These are phyloP conservation scores for Zygotorulaspora chibaensis DNA, from an alignment of 805 yeast species.

Conservation along the genomic window DNA sequence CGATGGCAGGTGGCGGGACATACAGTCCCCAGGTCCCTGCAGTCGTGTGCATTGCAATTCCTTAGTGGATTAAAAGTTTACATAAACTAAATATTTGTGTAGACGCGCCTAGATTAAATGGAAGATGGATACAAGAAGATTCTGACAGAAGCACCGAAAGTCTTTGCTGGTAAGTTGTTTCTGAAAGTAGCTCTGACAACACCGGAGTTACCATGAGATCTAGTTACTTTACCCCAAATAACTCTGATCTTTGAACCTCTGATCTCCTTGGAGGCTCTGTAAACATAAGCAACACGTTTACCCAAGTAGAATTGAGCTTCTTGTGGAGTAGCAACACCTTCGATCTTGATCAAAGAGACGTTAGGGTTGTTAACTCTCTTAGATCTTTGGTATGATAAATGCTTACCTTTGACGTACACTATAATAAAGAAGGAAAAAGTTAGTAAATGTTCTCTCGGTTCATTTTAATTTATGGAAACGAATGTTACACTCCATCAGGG, in stretches of 20 bases:
- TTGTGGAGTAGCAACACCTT: constrained; percentile 86
- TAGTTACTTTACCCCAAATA: constrained; percentile 98
- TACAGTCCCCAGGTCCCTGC: too few species aligned
- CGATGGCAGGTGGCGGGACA: too few species aligned
- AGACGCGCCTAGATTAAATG: constrained; percentile 82
- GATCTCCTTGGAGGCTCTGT: constrained; percentile 97
- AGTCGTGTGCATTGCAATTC: too few species aligned
- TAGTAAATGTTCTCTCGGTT: constrained; percentile 12
- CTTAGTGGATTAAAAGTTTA: too few species aligned
- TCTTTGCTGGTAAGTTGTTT: constrained; percentile 98
- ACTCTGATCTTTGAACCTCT: constrained; percentile 99
- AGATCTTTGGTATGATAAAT: constrained; percentile 99
- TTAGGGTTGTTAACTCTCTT: constrained; percentile 98
- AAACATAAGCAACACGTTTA: constrained; percentile 98
- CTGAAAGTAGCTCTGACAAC: constrained; percentile 98
- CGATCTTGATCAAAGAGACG: constrained; percentile 93
- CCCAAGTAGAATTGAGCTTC: constrained; percentile 99
- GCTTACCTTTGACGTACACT: constrained; percentile 99
- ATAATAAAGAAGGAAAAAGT: constrained; percentile 20
- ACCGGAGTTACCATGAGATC: constrained; percentile 99
- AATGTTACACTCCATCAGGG: too few species aligned
- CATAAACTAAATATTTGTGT: too few species aligned
- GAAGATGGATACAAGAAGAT: constrained; percentile 99
- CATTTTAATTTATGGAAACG: neutral
- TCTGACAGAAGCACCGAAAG: constrained; percentile 99